Conservation (phyloP, 768 basidiomycete genomes). For the Erythrobasidium yunnanense region DNA sequence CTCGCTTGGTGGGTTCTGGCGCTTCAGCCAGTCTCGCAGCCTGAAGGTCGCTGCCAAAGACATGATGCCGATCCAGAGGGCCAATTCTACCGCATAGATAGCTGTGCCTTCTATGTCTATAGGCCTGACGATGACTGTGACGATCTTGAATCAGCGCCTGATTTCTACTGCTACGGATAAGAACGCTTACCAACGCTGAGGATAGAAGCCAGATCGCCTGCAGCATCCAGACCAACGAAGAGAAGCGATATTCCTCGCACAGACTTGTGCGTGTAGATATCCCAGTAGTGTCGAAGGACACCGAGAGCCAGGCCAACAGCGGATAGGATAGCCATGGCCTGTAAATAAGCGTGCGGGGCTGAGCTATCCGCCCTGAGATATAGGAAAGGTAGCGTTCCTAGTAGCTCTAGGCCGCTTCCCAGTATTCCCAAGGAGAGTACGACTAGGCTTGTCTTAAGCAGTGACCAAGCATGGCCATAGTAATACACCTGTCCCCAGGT, state of each 20-base stretch:
- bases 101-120: conserved; percentile 25
- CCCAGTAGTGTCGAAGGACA: conserved; percentile 31
- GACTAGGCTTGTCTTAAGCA: conserved; percentile 1
- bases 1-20: no score
- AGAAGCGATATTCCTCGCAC: conserved; percentile 30
- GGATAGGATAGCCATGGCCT: conserved; percentile 30
- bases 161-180: not conserved
- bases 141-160: not conserved
- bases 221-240: conserved; percentile 31
- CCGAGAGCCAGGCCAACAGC: conserved; percentile 29
- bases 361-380: not conserved
- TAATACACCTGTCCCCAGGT: conserved; percentile 23
- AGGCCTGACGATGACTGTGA: conserved; percentile 21
- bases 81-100: conserved; percentile 30
- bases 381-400: conserved; percentile 11
- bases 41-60: conserved; percentile 12
- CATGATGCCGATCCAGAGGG: conserved; percentile 34
- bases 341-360: not conserved
- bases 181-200: conserved; percentile 26
- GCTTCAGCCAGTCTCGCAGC: no score
- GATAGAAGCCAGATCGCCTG: conserved; percentile 30
- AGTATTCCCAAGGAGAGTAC: not conserved
- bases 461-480: not conserved
- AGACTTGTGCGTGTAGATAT: conserved; percentile 30
- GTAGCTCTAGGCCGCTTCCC: conserved; percentile 1